Conservation (phyloP, 495 filamentous ascomycete species). For the Antarctomyces pellizariae region DNA sequence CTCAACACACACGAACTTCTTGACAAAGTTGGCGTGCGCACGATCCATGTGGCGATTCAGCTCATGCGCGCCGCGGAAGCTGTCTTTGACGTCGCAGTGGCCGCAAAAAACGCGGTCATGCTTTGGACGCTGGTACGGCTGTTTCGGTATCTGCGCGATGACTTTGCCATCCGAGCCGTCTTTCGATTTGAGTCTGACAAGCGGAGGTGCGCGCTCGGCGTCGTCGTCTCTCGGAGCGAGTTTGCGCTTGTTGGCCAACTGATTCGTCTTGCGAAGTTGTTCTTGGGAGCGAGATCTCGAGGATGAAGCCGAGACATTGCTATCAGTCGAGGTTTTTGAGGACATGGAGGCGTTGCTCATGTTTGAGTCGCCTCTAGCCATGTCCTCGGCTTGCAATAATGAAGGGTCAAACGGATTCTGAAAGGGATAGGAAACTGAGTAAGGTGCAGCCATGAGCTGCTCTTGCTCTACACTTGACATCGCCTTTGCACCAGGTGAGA, state of each 20-base stretch:
- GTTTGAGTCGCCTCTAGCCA: conserved; percentile 17
- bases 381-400: conserved; percentile 11
- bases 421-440: conserved; percentile 12
- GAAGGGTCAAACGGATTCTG: conserved; percentile 6
- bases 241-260: conserved; percentile 9
- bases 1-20: conserved; percentile 64
- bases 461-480: conserved; percentile 11
- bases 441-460: conserved; percentile 12
- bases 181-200: conserved; percentile 29
- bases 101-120: conserved; percentile 55
- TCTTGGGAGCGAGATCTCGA: conserved; percentile 10
- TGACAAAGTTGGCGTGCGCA: conserved; percentile 47
- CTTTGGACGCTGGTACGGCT: conserved; percentile 47
- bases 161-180: conserved; percentile 32
- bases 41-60: conserved; percentile 68
- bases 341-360: conserved; percentile 9
- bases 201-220: conserved; percentile 19
- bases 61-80: conserved; percentile 88
- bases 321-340: conserved; percentile 5
- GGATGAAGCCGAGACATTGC: conserved; percentile 11
- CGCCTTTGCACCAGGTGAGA: conserved; percentile 7
- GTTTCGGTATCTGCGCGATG: conserved; percentile 42
- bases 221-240: conserved; percentile 9
- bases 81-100: conserved; percentile 56
- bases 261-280: conserved; percentile 7